Conservation (phyloP, 2,329 filamentous ascomycete species). For the Orbilia oligospora region DNA sequence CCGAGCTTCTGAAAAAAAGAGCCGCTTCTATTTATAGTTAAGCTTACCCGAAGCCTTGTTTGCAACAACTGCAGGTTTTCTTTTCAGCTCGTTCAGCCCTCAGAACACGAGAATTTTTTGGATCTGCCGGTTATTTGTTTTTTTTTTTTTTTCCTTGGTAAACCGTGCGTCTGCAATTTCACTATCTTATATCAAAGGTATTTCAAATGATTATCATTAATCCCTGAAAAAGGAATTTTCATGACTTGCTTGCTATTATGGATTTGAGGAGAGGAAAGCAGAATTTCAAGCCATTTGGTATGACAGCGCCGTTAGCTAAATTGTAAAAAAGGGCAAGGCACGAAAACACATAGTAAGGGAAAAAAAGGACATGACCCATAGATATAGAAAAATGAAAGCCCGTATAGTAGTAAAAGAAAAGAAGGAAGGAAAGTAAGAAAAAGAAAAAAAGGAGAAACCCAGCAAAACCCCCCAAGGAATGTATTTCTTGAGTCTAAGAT, state of each 20-base stretch:
- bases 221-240: slow-evolving; percentile 27
- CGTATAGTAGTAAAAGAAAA: not conserved
- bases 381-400: slow-evolving; percentile 24
- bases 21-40: slow-evolving; percentile 25
- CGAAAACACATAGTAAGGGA: no score
- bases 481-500: slow-evolving; percentile 60
- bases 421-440: slow-evolving; percentile 18
- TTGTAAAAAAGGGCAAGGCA: not conserved
- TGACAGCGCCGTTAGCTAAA: slow-evolving; percentile 42
- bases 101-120: no score
- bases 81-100: slow-evolving; percentile 8
- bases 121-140: not conserved
- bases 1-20: not conserved
- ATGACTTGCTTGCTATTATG: slow-evolving; percentile 44
- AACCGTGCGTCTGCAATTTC: not conserved
- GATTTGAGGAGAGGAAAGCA: slow-evolving; percentile 30
- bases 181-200: not conserved
- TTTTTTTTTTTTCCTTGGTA: no score
- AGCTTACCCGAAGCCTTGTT: not conserved
- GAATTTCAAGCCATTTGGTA: slow-evolving; percentile 29
- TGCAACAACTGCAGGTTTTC: no score
- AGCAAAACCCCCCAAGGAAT: slow-evolving; percentile 56
- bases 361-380: slow-evolving; percentile 31
- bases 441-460: slow-evolving; percentile 37
- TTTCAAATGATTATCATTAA: slow-evolving; percentile 29